A percentile compares a stretch with the other conserved stretches of the same genome.
Conservation (phyloP, 192 early-diverging fungal species). For the Coemansia sp. region DNA sequence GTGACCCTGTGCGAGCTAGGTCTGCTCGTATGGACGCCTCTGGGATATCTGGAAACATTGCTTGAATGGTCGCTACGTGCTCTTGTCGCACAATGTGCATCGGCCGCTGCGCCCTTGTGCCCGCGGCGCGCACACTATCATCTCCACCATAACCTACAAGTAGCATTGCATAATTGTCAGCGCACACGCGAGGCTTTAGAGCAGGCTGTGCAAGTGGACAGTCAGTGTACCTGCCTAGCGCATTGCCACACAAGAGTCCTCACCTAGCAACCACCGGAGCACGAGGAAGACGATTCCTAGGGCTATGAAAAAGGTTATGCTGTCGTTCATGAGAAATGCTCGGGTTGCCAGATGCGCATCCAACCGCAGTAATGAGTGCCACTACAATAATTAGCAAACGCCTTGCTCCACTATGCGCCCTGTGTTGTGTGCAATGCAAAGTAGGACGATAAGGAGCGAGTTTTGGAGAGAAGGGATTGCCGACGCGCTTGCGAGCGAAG, state of each 20-base stretch:
- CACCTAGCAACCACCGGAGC: slow-evolving; percentile 51
- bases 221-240: too few species aligned
- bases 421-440: too few species aligned
- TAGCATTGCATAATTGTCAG: background rate
- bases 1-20: slow-evolving; percentile 80
- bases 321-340: slow-evolving; percentile 40
- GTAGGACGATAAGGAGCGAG: too few species aligned
- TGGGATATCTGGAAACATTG: slow-evolving; percentile 86
- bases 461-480: too few species aligned
- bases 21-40: slow-evolving; percentile 74
- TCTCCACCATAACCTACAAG: slow-evolving; percentile 41
- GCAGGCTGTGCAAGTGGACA: too few species aligned
- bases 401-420: too few species aligned
- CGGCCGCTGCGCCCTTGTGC: slow-evolving; percentile 26
- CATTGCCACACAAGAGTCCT: too few species aligned
- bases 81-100: slow-evolving; percentile 42
- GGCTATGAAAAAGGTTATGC: slow-evolving; percentile 43
- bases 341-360: background rate
- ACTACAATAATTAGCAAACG: background rate
- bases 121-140: slow-evolving; percentile 17
- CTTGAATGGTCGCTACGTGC: slow-evolving; percentile 68
- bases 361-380: background rate
- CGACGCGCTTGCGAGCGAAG: too few species aligned
- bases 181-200: too few species aligned
- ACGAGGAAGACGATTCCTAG: slow-evolving; percentile 50